These are phyloP conservation scores for Phytophthora colocasiae DNA, from an alignment of 352 stramenopile species.

Conservation along the genomic window DNA sequence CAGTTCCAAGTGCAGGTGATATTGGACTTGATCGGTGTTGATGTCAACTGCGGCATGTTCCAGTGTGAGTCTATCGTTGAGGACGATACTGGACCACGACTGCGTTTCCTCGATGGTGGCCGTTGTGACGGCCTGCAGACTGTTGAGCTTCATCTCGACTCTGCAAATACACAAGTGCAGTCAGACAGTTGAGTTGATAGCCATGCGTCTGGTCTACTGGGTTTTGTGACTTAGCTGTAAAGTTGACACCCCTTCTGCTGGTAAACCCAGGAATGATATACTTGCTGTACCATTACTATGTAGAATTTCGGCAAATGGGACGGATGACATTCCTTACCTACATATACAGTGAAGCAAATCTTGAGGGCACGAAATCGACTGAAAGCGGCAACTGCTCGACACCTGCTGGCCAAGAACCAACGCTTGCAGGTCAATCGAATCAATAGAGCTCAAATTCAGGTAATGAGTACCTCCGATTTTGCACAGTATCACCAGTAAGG, in stretches of 20 bases:
- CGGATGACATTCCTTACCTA: conserved; percentile 35
- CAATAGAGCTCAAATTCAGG: too few species aligned
- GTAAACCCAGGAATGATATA: neutral
- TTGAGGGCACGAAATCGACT: conserved; percentile 1
- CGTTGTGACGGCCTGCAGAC: conserved; percentile 20
- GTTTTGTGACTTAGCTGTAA: conserved; percentile 1
- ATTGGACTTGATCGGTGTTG: conserved; percentile 51
- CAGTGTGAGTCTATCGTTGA: conserved; percentile 46
- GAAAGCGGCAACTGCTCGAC: conserved; percentile 1
- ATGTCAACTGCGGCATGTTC: conserved; percentile 61
- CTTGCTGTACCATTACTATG: neutral
- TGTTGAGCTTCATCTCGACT: conserved; percentile 21
- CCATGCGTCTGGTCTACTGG: conserved; percentile 1
- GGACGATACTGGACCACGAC: conserved; percentile 52
- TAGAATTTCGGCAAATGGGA: conserved; percentile 5
- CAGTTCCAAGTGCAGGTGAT: conserved; percentile 54
- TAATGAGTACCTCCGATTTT: too few species aligned
- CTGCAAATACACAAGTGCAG: conserved; percentile 15
- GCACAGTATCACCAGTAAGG: too few species aligned
- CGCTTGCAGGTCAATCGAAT: neutral
- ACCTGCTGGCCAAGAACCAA: neutral
- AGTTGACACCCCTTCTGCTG: conserved; percentile 17
- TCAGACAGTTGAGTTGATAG: conserved; percentile 3
- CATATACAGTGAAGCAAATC: neutral
- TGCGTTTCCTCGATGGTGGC: conserved; percentile 43